phyloP scores from a whole-genome alignment of 192 early-diverging fungal species.

The Ambispora gerdemannii region DNA sequence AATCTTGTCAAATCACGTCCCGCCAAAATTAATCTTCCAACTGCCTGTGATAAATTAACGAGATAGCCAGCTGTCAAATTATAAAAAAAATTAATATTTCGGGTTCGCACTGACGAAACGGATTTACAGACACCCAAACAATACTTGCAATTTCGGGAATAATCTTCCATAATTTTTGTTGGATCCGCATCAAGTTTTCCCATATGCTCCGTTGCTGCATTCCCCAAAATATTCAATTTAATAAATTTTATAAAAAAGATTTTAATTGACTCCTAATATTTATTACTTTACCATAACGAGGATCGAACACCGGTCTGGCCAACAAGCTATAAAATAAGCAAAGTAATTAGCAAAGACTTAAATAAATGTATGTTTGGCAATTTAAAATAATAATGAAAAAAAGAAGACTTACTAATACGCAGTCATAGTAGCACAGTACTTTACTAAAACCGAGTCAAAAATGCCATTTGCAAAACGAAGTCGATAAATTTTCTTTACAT shows the following conservation, averaged over 20 bases:
- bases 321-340: constrained; percentile 50
- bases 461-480: constrained; percentile 62
- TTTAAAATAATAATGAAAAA: neutral
- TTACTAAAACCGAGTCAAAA: constrained; percentile 61
- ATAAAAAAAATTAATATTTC: neutral
- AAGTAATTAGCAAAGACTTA: no score
- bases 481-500: constrained; percentile 57
- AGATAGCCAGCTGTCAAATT: constrained; percentile 50
- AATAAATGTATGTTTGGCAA: neutral
- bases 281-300: constrained; percentile 53
- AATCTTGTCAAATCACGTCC: constrained; percentile 64
- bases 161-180: constrained; percentile 59
- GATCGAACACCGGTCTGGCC: constrained; percentile 59
- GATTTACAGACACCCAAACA: neutral
- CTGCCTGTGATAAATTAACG: constrained; percentile 62
- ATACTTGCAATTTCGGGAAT: constrained; percentile 57
- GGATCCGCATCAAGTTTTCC: constrained; percentile 48
- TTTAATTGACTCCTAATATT: no score
- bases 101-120: neutral
- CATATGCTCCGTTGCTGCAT: constrained; percentile 54
- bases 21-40: constrained; percentile 58
- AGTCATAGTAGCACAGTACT: constrained; percentile 65
- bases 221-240: neutral
- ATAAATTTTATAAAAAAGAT: no score
- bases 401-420: constrained; percentile 55